A percentile compares a stretch with the other conserved stretches of the same genome.
These are phyloP conservation scores for Aureobasidium sp. DNA, from an alignment of 2,329 filamentous ascomycete genomes.

Conservation along the genomic window DNA sequence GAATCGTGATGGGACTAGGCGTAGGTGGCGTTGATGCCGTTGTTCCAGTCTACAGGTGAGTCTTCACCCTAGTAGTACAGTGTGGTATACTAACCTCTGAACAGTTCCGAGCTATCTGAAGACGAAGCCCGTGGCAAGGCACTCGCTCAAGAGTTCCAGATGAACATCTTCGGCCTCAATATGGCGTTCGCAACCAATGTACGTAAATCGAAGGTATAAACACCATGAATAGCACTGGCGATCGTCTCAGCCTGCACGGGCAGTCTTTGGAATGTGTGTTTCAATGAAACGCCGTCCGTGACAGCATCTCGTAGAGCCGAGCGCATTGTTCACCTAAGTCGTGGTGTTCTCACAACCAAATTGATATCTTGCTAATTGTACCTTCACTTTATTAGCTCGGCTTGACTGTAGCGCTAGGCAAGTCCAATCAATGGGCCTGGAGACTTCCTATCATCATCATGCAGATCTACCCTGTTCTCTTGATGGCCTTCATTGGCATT, in stretches of 20 bases:
- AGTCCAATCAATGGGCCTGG: slow-evolving; percentile 56
- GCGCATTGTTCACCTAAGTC: too few relatives aligned
- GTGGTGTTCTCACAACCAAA: too few relatives aligned
- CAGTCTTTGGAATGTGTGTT: too few relatives aligned
- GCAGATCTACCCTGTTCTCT: slow-evolving; percentile 51
- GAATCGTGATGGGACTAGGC: slow-evolving; percentile 50
- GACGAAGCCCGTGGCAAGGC: slow-evolving; percentile 52
- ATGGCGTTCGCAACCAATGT: slow-evolving; percentile 54
- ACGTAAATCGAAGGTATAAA: too few relatives aligned
- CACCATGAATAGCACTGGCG: too few relatives aligned
- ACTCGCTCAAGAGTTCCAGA: slow-evolving; percentile 57
- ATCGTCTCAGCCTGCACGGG: too few relatives aligned
- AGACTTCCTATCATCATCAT: slow-evolving; percentile 54
- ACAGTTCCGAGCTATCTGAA: slow-evolving; percentile 46
- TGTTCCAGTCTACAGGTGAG: slow-evolving; percentile 49
- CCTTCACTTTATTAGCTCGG: slow-evolving; percentile 27
- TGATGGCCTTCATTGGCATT: slow-evolving; percentile 46
- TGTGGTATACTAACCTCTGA: not conserved
- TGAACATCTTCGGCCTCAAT: slow-evolving; percentile 56
- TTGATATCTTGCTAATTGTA: too few relatives aligned
- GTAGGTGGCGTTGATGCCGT: slow-evolving; percentile 56
- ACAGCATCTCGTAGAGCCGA: too few relatives aligned
- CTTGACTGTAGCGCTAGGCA: slow-evolving; percentile 48
- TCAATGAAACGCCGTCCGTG: too few relatives aligned
- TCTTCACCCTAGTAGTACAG: not conserved